A percentile compares a stretch with the other conserved stretches of the same genome.
These are phyloP conservation scores for Mycena kentingensis DNA, from an alignment of 768 basidiomycete species.

Conservation along the genomic window DNA sequence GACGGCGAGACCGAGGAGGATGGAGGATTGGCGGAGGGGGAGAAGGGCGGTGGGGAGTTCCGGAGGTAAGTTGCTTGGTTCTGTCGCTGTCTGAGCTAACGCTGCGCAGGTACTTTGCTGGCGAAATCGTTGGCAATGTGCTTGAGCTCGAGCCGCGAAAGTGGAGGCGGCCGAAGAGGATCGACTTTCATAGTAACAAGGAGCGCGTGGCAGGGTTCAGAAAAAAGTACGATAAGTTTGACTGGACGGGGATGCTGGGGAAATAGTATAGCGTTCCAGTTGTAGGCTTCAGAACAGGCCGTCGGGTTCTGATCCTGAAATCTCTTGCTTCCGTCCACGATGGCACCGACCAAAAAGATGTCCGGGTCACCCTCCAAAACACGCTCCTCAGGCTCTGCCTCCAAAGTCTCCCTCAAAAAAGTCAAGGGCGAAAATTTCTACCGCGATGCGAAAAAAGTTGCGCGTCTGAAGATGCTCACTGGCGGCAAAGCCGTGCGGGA, in stretches of 20 bases:
- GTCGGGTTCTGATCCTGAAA: too few relatives aligned
- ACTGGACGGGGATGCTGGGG: conserved; percentile 80
- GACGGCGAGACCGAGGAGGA: conserved; percentile 28
- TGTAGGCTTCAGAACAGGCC: too few relatives aligned
- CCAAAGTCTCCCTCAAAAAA: conserved; percentile 59
- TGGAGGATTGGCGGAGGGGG: conserved; percentile 73
- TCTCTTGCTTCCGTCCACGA: conserved; percentile 17
- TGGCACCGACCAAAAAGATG: conserved; percentile 46
- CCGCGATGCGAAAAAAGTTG: conserved; percentile 89
- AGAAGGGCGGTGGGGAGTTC: conserved; percentile 90
- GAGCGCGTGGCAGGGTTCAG: conserved; percentile 71
- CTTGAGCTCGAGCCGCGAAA: conserved; percentile 82
- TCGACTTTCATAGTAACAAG: conserved; percentile 71
- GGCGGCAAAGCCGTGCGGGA: conserved; percentile 91
- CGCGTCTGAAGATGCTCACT: conserved; percentile 86
- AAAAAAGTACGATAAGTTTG: conserved; percentile 73
- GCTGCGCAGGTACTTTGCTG: conserved; percentile 79
- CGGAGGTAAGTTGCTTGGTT: conserved; percentile 57
- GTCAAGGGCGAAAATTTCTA: conserved; percentile 98
- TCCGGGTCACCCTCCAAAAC: conserved; percentile 38
- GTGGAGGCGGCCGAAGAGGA: conserved; percentile 79
- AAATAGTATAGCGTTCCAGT: too few relatives aligned
- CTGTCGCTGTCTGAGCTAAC: conserved; percentile 4
- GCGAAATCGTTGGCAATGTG: conserved; percentile 91
- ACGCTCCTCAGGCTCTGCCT: conserved; percentile 47